Evolutionary conservation across 352 stramenopile species (phyloP).

Genomic region (Phytophthora ohioensis): DNA sequence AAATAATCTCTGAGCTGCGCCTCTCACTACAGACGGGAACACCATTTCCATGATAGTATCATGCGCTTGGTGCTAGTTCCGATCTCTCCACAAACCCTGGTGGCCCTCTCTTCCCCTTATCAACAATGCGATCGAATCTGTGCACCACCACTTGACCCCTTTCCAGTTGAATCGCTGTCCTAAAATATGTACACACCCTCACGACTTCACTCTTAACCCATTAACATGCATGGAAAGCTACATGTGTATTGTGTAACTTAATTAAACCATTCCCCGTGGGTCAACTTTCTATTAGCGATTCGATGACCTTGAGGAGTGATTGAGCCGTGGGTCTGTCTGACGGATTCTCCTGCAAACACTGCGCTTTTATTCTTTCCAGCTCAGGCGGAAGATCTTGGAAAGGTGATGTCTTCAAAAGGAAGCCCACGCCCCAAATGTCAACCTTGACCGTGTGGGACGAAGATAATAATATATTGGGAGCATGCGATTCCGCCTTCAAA

Average conservation of each 20-base stretch:
- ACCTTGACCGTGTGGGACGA: slow-evolving; percentile 23
- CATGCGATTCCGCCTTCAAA: slow-evolving; percentile 34
- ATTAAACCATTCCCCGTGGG: too few species aligned
- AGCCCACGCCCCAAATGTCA: slow-evolving; percentile 22
- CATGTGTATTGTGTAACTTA: too few species aligned
- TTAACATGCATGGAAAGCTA: too few species aligned
- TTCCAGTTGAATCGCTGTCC: slow-evolving; percentile 7
- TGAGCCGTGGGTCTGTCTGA: slow-evolving; percentile 6
- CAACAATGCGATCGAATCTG: slow-evolving; percentile 46
- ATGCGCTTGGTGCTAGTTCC: slow-evolving; percentile 61
- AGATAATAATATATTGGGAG: slow-evolving; percentile 24
- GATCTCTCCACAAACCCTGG: slow-evolving; percentile 52
- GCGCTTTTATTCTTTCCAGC: background rate
- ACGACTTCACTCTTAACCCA: too few species aligned
- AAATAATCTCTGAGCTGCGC: slow-evolving; percentile 67
- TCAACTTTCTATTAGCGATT: background rate
- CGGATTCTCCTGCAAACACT: slow-evolving; percentile 18
- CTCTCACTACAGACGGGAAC: slow-evolving; percentile 65
- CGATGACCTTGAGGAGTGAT: slow-evolving; percentile 13
- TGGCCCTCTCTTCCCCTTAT: slow-evolving; percentile 31
- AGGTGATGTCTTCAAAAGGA: slow-evolving; percentile 14
- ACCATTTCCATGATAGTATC: slow-evolving; percentile 84
- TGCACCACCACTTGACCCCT: slow-evolving; percentile 59
- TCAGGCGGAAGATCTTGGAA: slow-evolving; percentile 13
- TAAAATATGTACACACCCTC: too few species aligned